Evolutionary conservation across 2,329 filamentous ascomycete species (phyloP).

Genomic region (Lasiodiplodia sp.): DNA sequence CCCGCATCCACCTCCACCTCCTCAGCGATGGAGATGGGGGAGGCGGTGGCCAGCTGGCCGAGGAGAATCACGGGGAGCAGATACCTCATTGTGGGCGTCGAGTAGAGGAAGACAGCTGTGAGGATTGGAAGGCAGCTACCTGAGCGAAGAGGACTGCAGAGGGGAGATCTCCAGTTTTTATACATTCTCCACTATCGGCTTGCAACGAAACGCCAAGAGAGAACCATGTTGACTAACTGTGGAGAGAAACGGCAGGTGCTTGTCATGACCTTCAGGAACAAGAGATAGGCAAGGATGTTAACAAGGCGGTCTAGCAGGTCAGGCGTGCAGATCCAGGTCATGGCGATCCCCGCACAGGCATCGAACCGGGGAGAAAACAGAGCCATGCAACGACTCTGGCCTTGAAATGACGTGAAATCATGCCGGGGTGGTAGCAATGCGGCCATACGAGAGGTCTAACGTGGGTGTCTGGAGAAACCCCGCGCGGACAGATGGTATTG

Average conservation of each 20-base stretch:
- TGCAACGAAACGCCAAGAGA: background rate
- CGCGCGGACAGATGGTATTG: slow-evolving; percentile 15
- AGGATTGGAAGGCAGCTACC: background rate
- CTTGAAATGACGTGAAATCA: slow-evolving; percentile 8
- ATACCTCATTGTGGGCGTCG: background rate
- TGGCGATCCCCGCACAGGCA: background rate
- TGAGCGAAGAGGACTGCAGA: background rate
- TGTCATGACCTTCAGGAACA: slow-evolving; percentile 9
- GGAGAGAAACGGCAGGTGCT: slow-evolving; percentile 18
- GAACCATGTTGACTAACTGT: background rate
- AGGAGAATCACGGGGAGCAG: background rate
- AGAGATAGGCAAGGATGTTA: slow-evolving; percentile 8
- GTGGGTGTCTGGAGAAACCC: background rate
- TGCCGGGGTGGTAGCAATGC: background rate
- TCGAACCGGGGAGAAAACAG: background rate
- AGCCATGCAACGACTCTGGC: background rate
- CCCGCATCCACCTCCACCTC: background rate
- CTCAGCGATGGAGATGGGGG: background rate
- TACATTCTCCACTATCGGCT: slow-evolving; percentile 1
- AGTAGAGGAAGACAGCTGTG: background rate
- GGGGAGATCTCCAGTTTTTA: background rate
- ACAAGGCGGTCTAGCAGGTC: background rate
- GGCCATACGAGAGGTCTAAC: background rate
- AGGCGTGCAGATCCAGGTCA: background rate
- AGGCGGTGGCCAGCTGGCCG: slow-evolving; percentile 7